Evolutionary conservation across 2,329 filamentous ascomycete genomes (phyloP), one percentile per base, ranked within the genome.

Genomic region (Fusarium coffeatum): DNA sequence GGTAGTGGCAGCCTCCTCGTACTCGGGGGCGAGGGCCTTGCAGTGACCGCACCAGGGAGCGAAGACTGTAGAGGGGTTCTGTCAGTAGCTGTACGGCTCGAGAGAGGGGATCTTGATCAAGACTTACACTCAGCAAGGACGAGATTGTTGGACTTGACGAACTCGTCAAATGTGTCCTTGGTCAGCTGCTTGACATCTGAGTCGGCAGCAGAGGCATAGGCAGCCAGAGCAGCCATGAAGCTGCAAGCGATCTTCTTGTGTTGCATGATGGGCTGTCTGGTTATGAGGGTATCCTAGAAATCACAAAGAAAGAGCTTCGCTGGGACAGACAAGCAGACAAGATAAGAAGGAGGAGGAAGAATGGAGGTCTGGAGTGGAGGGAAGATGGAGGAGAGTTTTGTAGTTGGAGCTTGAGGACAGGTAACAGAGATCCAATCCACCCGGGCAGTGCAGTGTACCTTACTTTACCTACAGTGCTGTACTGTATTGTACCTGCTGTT

Each of bases 31-130:
- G 73, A 99, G 93, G 66, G 95, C 95, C 88, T 99, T 98, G 92
- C 95, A 98, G 88, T 98, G 95, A 73, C 94, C 95, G 76, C 93
- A 97, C 94, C 95, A 97, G 76, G 95, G 94, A 74, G 95, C 95
- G 81, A 93, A 98, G 89, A 98, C 92, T 93, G 69, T 63, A 9
- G 49, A 58, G 58, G 46, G 28, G 16, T 41, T 13, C 46, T 48
- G 78, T 87, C 78, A 87, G 82, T 62, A 48, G 63, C 25, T 34
- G 32, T n/a, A 18, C 12, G 30, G n/a, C n/a, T 48, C 30, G 51
- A n/a, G 32, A 37, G 16, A 37, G 30, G 25, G 6, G 41, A 5
- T 5, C 10, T 20, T 53, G 40, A 47, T 53, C 27, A n/a, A n/a
- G 42, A 84, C 92, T 83, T 86, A 95, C 93, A 99, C 85, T 99